Conservation (phyloP, 306 rosid species). For the Carpinus viminea region DNA sequence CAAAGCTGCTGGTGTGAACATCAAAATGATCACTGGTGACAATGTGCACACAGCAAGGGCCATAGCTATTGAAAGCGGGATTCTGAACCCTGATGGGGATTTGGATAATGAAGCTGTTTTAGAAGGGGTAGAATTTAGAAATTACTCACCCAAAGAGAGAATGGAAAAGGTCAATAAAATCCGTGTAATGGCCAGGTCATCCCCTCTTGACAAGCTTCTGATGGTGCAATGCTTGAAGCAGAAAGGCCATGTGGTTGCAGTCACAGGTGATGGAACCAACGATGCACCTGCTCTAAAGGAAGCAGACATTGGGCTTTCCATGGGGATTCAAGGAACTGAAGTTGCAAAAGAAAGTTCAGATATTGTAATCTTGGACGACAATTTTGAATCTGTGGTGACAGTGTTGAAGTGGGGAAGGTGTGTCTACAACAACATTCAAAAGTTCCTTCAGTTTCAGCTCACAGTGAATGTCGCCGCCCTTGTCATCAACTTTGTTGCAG, state of each 20-base stretch:
- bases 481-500: conserved; percentile 23
- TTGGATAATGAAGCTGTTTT: not conserved
- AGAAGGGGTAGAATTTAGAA: conserved; percentile 24
- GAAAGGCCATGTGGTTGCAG: conserved; percentile 34
- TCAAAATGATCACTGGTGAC: conserved; percentile 33
- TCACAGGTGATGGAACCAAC: conserved; percentile 34
- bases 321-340: conserved; percentile 37
- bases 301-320: conserved; percentile 37
- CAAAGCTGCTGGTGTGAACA: conserved; percentile 26
- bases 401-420: conserved; percentile 34
- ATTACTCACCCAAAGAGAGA: conserved; percentile 28
- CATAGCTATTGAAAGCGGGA: conserved; percentile 28
- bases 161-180: conserved; percentile 18
- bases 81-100: conserved; percentile 9
- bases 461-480: conserved; percentile 30
- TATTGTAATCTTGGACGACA: conserved; percentile 28
- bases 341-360: conserved; percentile 37
- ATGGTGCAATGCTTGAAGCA: conserved; percentile 35
- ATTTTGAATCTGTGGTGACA: conserved; percentile 20
- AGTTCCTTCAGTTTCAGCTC: conserved; percentile 34
- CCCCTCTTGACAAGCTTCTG: conserved; percentile 29
- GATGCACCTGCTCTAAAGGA: conserved; percentile 34
- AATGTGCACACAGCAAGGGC: conserved; percentile 32
- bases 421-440: conserved; percentile 31
- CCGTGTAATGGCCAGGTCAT: conserved; percentile 32